Evolutionary conservation across 352 stramenopile species (phyloP).

Genomic region (Albugo candida): DNA sequence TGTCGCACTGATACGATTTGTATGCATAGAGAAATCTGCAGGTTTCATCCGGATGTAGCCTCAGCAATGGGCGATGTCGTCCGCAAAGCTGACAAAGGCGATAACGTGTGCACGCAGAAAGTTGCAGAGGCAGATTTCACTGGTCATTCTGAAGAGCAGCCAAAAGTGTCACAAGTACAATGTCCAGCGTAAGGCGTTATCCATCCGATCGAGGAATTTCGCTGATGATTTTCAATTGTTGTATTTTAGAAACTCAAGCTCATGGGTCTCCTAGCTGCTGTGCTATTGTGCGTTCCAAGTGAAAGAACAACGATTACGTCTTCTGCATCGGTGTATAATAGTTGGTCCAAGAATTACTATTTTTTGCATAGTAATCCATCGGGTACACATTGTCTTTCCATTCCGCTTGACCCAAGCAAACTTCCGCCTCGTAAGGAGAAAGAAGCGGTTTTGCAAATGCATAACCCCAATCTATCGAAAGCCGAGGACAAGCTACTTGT

Average conservation of each 20-base stretch:
- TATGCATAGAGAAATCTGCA: slow-evolving; percentile 33
- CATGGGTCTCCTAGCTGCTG: not conserved
- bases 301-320: not conserved
- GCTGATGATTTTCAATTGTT: too few relatives aligned
- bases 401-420: slow-evolving; percentile 78
- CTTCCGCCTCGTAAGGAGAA: slow-evolving; percentile 94
- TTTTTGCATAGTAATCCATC: slow-evolving; percentile 99
- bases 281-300: not conserved
- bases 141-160: too few relatives aligned
- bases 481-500: slow-evolving; percentile 94
- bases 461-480: slow-evolving; percentile 99
- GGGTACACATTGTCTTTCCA: slow-evolving; percentile 87
- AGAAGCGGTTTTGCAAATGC: slow-evolving; percentile 91
- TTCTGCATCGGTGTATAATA: slow-evolving; percentile 63
- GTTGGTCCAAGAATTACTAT: slow-evolving; percentile 93
- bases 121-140: too few relatives aligned
- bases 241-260: not conserved
- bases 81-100: too few relatives aligned
- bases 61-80: too few relatives aligned
- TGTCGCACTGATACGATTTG: not conserved
- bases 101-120: too few relatives aligned
- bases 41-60: slow-evolving; percentile 33
- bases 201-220: too few relatives aligned
- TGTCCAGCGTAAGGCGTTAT: too few relatives aligned
- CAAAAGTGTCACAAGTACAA: too few relatives aligned